phyloP scores from a whole-genome alignment of 805 yeast genomes.

The Saccharomyces jurei region DNA sequence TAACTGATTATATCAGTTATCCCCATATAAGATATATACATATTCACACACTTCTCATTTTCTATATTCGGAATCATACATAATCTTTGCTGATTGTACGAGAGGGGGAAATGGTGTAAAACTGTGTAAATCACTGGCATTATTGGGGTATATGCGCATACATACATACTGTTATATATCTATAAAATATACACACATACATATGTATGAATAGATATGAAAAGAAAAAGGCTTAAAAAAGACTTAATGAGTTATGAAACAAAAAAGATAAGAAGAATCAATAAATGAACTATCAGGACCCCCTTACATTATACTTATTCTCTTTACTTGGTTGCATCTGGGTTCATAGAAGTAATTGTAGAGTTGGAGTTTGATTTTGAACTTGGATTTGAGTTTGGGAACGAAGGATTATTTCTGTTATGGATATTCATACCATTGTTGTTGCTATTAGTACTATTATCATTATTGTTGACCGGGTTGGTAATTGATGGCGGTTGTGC shows the following conservation, averaged over 20 bases:
- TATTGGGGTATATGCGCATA: background rate
- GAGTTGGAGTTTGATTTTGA: conserved; percentile 2
- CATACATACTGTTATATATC: background rate
- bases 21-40: background rate
- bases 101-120: background rate
- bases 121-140: background rate
- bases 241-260: background rate
- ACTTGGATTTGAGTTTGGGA: background rate
- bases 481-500: background rate
- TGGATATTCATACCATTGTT: background rate
- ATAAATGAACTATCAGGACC: background rate
- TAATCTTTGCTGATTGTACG: background rate
- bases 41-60: background rate
- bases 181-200: background rate
- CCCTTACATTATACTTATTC: background rate
- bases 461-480: background rate
- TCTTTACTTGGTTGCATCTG: background rate
- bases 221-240: background rate
- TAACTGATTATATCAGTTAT: background rate
- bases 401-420: background rate
- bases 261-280: background rate
- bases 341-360: conserved; percentile 1
- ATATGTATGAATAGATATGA: too few relatives aligned
- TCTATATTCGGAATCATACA: background rate
- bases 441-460: background rate